Conservation (phyloP, 192 early-diverging fungal species). For the Lobulomyces angularis region DNA sequence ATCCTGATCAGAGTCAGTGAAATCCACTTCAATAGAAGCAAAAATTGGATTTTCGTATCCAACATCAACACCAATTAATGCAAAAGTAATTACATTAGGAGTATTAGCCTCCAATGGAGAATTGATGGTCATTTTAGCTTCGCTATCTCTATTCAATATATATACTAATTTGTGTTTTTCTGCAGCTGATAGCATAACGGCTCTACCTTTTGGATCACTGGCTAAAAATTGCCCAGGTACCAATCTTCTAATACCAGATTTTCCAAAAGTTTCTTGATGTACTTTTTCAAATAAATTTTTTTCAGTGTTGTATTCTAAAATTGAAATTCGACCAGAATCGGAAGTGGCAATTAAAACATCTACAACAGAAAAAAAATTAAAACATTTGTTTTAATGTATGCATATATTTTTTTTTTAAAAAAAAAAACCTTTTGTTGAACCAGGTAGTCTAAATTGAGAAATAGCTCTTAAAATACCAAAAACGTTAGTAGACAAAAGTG, state of each 20-base stretch:
- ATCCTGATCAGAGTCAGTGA: conserved; percentile 69
- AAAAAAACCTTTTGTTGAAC: conserved; percentile 65
- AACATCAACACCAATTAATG: conserved; percentile 84
- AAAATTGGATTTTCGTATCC: conserved; percentile 98
- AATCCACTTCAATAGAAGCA: conserved; percentile 81
- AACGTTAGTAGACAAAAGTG: conserved; percentile 56
- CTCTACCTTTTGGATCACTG: conserved; percentile 87
- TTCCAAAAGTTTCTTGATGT: conserved; percentile 90
- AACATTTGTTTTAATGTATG: background rate
- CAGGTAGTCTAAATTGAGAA: conserved; percentile 74
- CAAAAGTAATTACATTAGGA: conserved; percentile 59
- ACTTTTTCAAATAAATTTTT: conserved; percentile 65
- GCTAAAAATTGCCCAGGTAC: conserved; percentile 95
- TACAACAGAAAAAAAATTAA: conserved; percentile 13
- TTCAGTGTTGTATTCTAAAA: conserved; percentile 74
- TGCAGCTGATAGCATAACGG: conserved; percentile 88
- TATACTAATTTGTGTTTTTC: conserved; percentile 96
- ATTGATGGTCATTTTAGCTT: conserved; percentile 70
- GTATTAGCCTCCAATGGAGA: conserved; percentile 94
- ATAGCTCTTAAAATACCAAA: conserved; percentile 82
- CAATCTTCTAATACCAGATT: conserved; percentile 74
- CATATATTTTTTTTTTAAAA: background rate
- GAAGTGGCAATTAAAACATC: conserved; percentile 84
- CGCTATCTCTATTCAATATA: conserved; percentile 84
- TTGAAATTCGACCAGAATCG: conserved; percentile 78